A percentile compares a stretch with the other conserved stretches of the same genome.
These are phyloP conservation scores for Ceratobasidium sp. DNA, from an alignment of 1,284 basidiomycete species.

Conservation along the genomic window DNA sequence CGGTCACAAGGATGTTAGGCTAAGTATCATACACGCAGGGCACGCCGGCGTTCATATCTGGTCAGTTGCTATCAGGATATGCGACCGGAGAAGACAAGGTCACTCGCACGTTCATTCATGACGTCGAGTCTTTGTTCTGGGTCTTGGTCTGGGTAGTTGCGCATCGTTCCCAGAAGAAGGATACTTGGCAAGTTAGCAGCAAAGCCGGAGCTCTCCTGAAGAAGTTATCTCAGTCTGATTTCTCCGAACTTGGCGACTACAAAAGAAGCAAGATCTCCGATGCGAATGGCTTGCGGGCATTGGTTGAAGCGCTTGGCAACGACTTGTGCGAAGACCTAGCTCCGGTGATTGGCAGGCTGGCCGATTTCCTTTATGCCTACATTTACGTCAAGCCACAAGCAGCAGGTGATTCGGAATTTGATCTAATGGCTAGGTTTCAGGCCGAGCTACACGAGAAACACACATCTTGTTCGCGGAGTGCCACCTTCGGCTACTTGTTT, in stretches of 20 bases:
- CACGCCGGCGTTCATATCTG: conserved; percentile 13
- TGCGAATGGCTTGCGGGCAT: background rate
- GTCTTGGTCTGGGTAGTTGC: conserved; percentile 29
- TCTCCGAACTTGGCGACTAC: background rate
- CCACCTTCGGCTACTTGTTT: too few relatives aligned
- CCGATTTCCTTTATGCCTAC: background rate
- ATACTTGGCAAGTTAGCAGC: background rate
- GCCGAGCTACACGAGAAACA: too few relatives aligned
- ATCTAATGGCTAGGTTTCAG: too few relatives aligned
- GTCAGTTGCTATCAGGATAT: background rate
- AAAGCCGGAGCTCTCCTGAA: background rate
- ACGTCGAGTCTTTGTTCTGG: conserved; percentile 44
- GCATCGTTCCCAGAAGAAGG: background rate
- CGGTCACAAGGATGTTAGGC: background rate
- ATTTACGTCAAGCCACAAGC: conserved; percentile 22
- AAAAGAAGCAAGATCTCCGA: background rate
- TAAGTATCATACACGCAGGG: conserved; percentile 5
- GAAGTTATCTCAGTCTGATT: background rate
- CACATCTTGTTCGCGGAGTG: too few relatives aligned
- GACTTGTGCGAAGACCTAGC: conserved; percentile 10
- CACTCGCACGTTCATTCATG: conserved; percentile 28
- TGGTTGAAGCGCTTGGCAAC: conserved; percentile 5
- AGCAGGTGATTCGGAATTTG: too few relatives aligned
- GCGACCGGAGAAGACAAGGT: background rate
- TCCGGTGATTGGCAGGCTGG: conserved; percentile 12